Percentiles rank a stretch among this genome's conserved stretches.
Conservation (phyloP, 306 rosid genomes). For the Ceratonia siliqua region DNA sequence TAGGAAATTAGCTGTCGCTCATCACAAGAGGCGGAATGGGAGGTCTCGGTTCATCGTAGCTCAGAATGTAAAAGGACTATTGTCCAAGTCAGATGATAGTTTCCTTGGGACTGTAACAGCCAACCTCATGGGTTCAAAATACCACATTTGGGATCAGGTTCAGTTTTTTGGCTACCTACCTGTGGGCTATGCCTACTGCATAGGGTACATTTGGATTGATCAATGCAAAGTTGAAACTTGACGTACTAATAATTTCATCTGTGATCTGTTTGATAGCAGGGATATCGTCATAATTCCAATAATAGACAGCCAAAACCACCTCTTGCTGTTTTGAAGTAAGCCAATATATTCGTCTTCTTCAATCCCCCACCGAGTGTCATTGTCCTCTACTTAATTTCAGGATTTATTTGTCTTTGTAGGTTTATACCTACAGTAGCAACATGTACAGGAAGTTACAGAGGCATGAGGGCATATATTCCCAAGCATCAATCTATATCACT, state of each 20-base stretch:
- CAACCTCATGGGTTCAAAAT: slow-evolving; percentile 85
- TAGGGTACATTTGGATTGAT: not conserved
- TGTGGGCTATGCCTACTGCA: not conserved
- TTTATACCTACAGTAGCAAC: slow-evolving; percentile 72
- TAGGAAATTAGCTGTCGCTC: slow-evolving; percentile 82
- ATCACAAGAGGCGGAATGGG: slow-evolving; percentile 63
- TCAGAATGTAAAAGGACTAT: slow-evolving; percentile 62
- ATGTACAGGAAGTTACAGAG: slow-evolving; percentile 84
- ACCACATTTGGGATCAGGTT: slow-evolving; percentile 86
- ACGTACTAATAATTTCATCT: not conserved
- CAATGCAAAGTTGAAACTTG: not conserved
- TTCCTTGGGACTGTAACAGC: slow-evolving; percentile 74
- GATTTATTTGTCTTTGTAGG: slow-evolving; percentile 43
- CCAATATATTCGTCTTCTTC: not conserved
- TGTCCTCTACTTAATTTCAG: not conserved
- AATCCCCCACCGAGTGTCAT: not conserved
- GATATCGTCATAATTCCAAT: slow-evolving; percentile 35
- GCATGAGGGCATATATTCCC: slow-evolving; percentile 72
- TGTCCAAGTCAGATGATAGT: slow-evolving; percentile 58
- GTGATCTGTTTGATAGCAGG: slow-evolving; percentile 45
- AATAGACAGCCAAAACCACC: slow-evolving; percentile 54
- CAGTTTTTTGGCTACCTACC: not conserved
- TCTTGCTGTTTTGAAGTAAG: slow-evolving; percentile 72
- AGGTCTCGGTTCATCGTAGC: slow-evolving; percentile 65
- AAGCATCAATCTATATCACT: slow-evolving; percentile 79